Conservation (phyloP, 345 rosid genomes). For the Raphanus raphanistrum region DNA sequence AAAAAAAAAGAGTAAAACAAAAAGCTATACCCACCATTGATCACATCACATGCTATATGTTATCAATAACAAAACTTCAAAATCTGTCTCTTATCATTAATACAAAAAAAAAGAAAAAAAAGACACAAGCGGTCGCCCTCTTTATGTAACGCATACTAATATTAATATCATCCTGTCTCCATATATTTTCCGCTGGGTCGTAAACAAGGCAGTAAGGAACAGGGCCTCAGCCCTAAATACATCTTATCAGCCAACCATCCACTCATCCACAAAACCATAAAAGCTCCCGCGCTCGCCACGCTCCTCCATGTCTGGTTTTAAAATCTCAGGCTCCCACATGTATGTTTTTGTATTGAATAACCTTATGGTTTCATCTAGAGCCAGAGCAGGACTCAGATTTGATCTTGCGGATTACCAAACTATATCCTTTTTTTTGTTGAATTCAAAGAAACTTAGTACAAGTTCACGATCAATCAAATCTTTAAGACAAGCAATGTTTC, state of each 20-base stretch:
- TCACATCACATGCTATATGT: background rate
- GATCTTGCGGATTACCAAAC: slow-evolving; percentile 32
- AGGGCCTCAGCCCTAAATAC: background rate
- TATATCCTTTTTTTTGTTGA: slow-evolving; percentile 49
- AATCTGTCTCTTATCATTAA: no score
- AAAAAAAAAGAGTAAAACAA: background rate
- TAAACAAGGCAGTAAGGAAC: background rate
- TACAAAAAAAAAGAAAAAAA: no score
- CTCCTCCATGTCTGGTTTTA: no score
- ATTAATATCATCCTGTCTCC: background rate
- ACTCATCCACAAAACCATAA: no score
- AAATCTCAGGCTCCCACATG: no score
- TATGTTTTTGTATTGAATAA: no score
- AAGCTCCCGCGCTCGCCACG: no score
- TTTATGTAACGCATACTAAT: background rate
- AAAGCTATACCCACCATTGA: background rate
- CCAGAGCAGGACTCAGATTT: slow-evolving; percentile 46
- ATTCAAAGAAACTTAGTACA: background rate
- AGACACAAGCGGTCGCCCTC: no score
- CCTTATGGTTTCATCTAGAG: slow-evolving; percentile 57
- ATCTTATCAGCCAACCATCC: no score
- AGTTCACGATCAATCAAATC: background rate
- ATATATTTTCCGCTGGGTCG: background rate
- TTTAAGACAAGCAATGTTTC: no score
- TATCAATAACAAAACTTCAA: background rate